Evolutionary conservation across 345 rosid genomes (phyloP), one percentile per base, ranked within the genome.

Genomic region (Leavenworthia alabamica): DNA sequence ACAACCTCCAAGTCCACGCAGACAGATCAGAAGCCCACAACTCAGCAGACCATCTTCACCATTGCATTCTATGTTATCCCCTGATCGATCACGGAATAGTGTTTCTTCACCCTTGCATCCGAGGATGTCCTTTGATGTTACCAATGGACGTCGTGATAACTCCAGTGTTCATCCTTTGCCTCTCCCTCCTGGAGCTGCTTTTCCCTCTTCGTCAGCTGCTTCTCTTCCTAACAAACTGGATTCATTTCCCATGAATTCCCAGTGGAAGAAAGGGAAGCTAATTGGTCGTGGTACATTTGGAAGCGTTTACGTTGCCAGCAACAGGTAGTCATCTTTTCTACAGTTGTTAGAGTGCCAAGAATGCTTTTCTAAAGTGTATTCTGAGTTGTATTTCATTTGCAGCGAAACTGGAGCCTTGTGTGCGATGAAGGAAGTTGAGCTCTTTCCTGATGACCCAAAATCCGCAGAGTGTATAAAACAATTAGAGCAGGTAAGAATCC

Each of bases 221-320:
- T 46, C 78, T 15, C 29, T 65, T 68, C 44, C 78, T 15, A 44
- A 62, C 26, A 89, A 79, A 73, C 40, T 68, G 31, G 96, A 89
- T 61, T 46, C 74, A 0, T 50, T 74, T 23, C 80, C 76, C 0
- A 75, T 81, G 79, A 86, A 82, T 61, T 64, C 78, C 40, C 82
- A 77, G 49, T 93, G 99, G 99, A 79, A 80, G 73, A 93, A 89
- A 46, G 99, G 99, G 57, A 93, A 83, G 79, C 87, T 87, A n/a
- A 89, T 93, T 64, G 97, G 99, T 29, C 97, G 99, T 56, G 99
- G 99, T 42, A 89, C 99, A 29, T 93, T 87, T 74, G 99, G 99
- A 54, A 89, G 97, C 62, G 99, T 89, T 66, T 87, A 85, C 45
- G 99, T 82, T 49, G 97, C 97, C 55, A 86, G 83, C 81, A 87